Base-by-base conservation (phyloP, 1,284 basidiomycete genomes). In the Cryptococcus deneoformans region DNA sequence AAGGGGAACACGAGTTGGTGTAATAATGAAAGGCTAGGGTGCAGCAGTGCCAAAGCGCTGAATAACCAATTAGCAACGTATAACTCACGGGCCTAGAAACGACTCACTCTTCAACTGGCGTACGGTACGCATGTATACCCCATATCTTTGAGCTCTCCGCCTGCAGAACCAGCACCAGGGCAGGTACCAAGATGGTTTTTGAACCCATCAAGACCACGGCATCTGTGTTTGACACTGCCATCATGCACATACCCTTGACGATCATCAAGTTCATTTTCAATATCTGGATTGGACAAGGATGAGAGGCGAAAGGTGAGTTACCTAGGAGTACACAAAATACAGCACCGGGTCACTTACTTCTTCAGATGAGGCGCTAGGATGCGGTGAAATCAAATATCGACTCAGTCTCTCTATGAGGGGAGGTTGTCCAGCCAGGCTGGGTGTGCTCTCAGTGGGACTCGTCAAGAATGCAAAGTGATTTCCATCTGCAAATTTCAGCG, bases 1-100 rank as follows among this genome's bases (percentile, higher is more conserved):
- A 34, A 73, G 73, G 53, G 49, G 14, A 65, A 75, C 52, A 72
- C 63, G 20, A 77, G 63, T 49, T 72, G 71, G 54, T 77, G 76
- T 10, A 77, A 53, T 1, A 77, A 64, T 0, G 54, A 56, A 4
- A 76, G 56, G 0, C 68, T 52, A 0, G 65, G 66, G 14, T 60
- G 38, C 14, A 76, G 54, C 2, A 76, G 48, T 3, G 60, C 52
- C 34, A 74, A 53, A 1, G 70, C 57, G 14, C 74, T 76, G 52
- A 8, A 24, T n/a, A 14, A 8, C 14, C 8, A 9, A 34, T 52
- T 40, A 52, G 16, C 7, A 9, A 38, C 12, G 12, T 9, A 14
- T 24, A 52, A 42, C 29, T 12, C n/a, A 44, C 16, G 14, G 24
- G 46, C 46, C 3, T 29, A 29, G 20, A 11, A 42, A 16, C n/a